Percentiles rank a stretch among this genome's conserved stretches.
These are phyloP conservation scores for Amylostereum areolatum DNA, from an alignment of 1,284 basidiomycete genomes.

Conservation along the genomic window DNA sequence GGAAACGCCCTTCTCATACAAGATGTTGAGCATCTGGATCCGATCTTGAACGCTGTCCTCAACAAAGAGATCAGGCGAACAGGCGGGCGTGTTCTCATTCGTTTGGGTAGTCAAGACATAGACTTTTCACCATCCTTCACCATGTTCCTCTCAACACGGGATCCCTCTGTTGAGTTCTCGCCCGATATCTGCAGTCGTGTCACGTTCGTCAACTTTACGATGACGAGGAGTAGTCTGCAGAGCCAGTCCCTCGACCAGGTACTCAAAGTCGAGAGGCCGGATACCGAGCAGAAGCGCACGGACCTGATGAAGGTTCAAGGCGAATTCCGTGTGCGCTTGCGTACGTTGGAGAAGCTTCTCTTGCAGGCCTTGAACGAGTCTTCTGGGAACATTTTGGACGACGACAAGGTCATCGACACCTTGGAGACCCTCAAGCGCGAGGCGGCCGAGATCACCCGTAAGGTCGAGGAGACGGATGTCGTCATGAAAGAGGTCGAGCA, in stretches of 20 bases:
- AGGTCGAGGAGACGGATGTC: slow-evolving; percentile 96
- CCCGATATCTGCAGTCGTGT: slow-evolving; percentile 99
- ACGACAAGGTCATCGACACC: slow-evolving; percentile 98
- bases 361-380: slow-evolving; percentile 97
- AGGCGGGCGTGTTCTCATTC: slow-evolving; percentile 95
- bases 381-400: slow-evolving; percentile 94
- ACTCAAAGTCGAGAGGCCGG: slow-evolving; percentile 93
- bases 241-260: slow-evolving; percentile 98
- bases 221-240: slow-evolving; percentile 97
- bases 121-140: slow-evolving; percentile 99
- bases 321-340: slow-evolving; percentile 90
- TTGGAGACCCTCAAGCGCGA: slow-evolving; percentile 96
- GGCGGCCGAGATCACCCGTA: slow-evolving; percentile 92
- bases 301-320: slow-evolving; percentile 99
- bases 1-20: slow-evolving; percentile 97
- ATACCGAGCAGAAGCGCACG: slow-evolving; percentile 95
- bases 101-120: slow-evolving; percentile 98
- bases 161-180: slow-evolving; percentile 96
- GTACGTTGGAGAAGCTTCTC: slow-evolving; percentile 90
- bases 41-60: slow-evolving; percentile 95
- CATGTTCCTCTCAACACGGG: slow-evolving; percentile 97
- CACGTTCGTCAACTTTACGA: slow-evolving; percentile 99
- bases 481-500: slow-evolving; percentile 96
- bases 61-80: slow-evolving; percentile 95
- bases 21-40: slow-evolving; percentile 97